Percentiles rank a stretch among this genome's conserved stretches.
These are phyloP conservation scores for Paraconiothyrium sp. DNA, from an alignment of 2,329 filamentous ascomycete species.

Conservation along the genomic window DNA sequence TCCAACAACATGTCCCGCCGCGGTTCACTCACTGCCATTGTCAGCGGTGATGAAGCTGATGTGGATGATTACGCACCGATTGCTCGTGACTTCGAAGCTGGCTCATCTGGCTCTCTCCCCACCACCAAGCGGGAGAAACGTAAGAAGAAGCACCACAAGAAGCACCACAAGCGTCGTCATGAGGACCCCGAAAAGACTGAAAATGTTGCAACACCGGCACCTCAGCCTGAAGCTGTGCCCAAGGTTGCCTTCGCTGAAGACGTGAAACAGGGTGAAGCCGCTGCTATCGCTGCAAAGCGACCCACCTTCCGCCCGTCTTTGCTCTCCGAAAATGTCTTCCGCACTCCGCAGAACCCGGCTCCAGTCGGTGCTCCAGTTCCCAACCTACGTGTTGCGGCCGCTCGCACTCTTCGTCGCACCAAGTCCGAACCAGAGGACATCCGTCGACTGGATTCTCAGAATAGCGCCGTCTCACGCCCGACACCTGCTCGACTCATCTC, in stretches of 20 bases:
- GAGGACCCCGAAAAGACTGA: slow-evolving; percentile 39
- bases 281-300: slow-evolving; percentile 60
- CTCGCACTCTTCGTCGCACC: slow-evolving; percentile 43
- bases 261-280: slow-evolving; percentile 32
- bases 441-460: slow-evolving; percentile 34
- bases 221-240: slow-evolving; percentile 22
- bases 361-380: slow-evolving; percentile 40
- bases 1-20: slow-evolving; percentile 41
- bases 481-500: slow-evolving; percentile 27
- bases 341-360: slow-evolving; percentile 50
- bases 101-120: slow-evolving; percentile 43
- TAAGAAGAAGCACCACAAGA: slow-evolving; percentile 58
- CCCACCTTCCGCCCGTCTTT: slow-evolving; percentile 71
- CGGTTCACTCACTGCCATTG: slow-evolving; percentile 52
- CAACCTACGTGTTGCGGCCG: slow-evolving; percentile 45
- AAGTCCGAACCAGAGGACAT: slow-evolving; percentile 50
- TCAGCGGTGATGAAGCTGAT: slow-evolving; percentile 65
- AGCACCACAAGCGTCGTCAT: slow-evolving; percentile 48
- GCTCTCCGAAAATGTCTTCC: slow-evolving; percentile 76
- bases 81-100: slow-evolving; percentile 60
- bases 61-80: slow-evolving; percentile 55
- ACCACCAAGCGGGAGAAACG: slow-evolving; percentile 52
- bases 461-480: slow-evolving; percentile 28
- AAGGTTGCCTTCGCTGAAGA: slow-evolving; percentile 55
- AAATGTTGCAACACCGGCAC: not conserved